Conservation (phyloP, 2,329 filamentous ascomycete genomes). For the Dothideomycetes sp. region DNA sequence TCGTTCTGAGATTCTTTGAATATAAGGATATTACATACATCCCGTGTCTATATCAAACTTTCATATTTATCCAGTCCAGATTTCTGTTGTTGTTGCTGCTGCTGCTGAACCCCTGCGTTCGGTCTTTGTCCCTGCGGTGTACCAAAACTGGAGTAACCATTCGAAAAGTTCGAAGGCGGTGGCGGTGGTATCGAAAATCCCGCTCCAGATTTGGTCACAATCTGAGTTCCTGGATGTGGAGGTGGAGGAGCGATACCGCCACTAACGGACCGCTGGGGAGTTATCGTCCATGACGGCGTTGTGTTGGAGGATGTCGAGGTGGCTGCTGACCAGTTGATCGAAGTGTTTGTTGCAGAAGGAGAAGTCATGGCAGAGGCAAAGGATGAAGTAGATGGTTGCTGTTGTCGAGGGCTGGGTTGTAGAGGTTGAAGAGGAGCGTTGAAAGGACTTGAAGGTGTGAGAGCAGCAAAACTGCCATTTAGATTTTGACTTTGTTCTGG, state of each 20-base stretch:
- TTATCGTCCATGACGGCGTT: slow-evolving; percentile 14
- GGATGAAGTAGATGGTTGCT: slow-evolving; percentile 13
- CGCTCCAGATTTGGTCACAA: no score
- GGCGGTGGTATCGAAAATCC: slow-evolving; percentile 54
- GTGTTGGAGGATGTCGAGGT: slow-evolving; percentile 13
- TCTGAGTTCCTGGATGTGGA: slow-evolving; percentile 31
- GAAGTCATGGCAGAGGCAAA: slow-evolving; percentile 17
- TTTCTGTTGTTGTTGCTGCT: slow-evolving; percentile 21
- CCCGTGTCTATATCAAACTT: no score
- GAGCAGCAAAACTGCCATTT: slow-evolving; percentile 22
- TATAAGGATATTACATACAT: no score
- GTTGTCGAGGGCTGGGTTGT: slow-evolving; percentile 20
- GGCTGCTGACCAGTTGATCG: slow-evolving; percentile 45
- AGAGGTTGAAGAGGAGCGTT: slow-evolving; percentile 24
- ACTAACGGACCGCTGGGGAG: slow-evolving; percentile 7
- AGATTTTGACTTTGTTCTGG: slow-evolving; percentile 26
- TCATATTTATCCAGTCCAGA: slow-evolving; percentile 57
- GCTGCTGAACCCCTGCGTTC: slow-evolving; percentile 19
- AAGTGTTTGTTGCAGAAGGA: slow-evolving; percentile 21
- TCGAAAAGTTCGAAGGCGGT: slow-evolving; percentile 32
- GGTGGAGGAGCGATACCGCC: slow-evolving; percentile 4
- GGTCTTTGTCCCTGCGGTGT: slow-evolving; percentile 9
- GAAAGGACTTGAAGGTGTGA: slow-evolving; percentile 27
- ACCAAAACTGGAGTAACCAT: slow-evolving; percentile 21
- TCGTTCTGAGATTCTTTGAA: no score